A percentile compares a stretch with the other conserved stretches of the same genome.
Conservation (phyloP, 2,329 filamentous ascomycete genomes). For the Trichoderma sp. region DNA sequence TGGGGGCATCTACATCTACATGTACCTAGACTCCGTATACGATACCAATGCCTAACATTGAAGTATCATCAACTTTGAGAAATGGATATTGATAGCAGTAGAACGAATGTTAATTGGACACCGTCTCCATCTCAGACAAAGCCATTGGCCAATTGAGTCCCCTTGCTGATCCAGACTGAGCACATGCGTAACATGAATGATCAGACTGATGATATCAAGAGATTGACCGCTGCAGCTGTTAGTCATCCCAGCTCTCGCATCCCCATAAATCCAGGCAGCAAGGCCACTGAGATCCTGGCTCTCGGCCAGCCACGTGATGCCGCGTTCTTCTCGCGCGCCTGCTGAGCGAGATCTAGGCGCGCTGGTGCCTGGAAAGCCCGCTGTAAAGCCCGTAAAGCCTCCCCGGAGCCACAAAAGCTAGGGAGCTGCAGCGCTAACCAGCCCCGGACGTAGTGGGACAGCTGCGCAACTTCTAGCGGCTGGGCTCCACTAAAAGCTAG, state of each 20-base stretch:
- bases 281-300: not conserved
- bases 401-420: not conserved
- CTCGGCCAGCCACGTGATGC: conserved; percentile 29
- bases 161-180: not conserved
- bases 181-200: not conserved
- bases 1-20: not conserved
- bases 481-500: not conserved
- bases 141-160: not conserved
- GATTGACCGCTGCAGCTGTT: not conserved
- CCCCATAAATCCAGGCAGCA: conserved; percentile 20
- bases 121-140: not conserved
- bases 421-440: not conserved
- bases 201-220: not conserved
- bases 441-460: not conserved
- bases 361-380: conserved; percentile 29
- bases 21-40: not conserved
- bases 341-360: conserved; percentile 24
- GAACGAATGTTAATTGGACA: not conserved
- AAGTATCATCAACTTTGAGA: not conserved
- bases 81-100: not conserved
- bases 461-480: not conserved
- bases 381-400: not conserved
- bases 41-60: not conserved
- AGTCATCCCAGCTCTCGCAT: not conserved
- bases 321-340: conserved; percentile 29